Percentiles rank a stretch among this genome's conserved stretches.
phyloP scores from a whole-genome alignment of 176 grass and related monocot genomes.

The Musa beccarii region DNA sequence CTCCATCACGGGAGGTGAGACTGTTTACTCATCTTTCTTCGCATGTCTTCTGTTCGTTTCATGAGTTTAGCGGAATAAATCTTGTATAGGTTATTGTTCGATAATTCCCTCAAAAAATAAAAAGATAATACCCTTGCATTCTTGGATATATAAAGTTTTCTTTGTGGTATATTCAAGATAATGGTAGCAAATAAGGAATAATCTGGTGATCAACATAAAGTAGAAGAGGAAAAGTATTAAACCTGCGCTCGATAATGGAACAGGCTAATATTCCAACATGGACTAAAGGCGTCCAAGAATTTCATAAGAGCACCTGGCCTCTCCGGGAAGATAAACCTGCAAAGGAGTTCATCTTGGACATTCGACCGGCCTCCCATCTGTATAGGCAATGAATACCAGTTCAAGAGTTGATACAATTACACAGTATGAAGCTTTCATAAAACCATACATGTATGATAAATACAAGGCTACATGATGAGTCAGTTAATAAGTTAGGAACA shows the following conservation, averaged over 20 bases:
- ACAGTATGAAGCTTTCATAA: neutral
- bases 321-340: constrained; percentile 95
- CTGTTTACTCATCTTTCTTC: neutral
- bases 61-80: too few relatives aligned
- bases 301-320: constrained; percentile 80
- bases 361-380: constrained; percentile 91
- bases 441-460: too few relatives aligned
- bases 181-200: too few relatives aligned
- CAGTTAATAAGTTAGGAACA: too few relatives aligned
- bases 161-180: too few relatives aligned
- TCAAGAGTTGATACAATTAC: neutral
- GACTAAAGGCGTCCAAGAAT: constrained; percentile 75
- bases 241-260: constrained; percentile 96
- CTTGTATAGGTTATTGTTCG: too few relatives aligned
- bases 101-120: too few relatives aligned
- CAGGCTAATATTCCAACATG: constrained; percentile 93
- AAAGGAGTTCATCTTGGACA: constrained; percentile 69
- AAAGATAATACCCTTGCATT: too few relatives aligned
- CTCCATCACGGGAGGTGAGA: neutral
- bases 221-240: neutral
- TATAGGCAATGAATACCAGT: constrained; percentile 11
- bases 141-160: too few relatives aligned
- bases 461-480: too few relatives aligned
- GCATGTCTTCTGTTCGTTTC: neutral
- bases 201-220: too few relatives aligned